Conservation (phyloP, 306 rosid genomes). For the Myrica gale region DNA sequence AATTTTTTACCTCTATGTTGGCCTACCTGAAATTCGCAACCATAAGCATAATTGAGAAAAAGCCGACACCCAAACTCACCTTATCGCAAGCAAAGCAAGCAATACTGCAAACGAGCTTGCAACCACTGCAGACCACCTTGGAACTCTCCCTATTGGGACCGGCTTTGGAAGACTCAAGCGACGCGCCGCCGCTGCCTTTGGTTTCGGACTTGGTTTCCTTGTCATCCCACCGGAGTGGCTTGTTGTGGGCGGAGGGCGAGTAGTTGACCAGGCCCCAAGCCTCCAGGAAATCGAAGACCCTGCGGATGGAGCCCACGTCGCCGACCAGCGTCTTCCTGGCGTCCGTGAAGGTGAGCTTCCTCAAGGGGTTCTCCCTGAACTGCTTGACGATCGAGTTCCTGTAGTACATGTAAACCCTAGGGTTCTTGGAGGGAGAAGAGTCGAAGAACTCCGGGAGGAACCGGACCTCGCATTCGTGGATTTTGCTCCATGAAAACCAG, state of each 20-base stretch:
- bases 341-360: constrained; percentile 81
- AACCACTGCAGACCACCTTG: constrained; percentile 76
- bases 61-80: constrained; percentile 35
- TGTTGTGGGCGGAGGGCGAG: constrained; percentile 50
- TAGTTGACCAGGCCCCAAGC: constrained; percentile 85
- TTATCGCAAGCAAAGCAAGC: constrained; percentile 94
- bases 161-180: not conserved
- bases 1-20: not conserved
- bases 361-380: constrained; percentile 61
- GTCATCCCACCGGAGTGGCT: constrained; percentile 88
- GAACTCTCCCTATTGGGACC: constrained; percentile 36
- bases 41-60: not conserved
- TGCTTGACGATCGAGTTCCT: constrained; percentile 65
- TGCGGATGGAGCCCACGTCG: constrained; percentile 80
- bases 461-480: constrained; percentile 72
- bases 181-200: constrained; percentile 9
- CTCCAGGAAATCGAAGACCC: constrained; percentile 85
- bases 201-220: constrained; percentile 52
- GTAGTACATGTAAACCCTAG: constrained; percentile 76
- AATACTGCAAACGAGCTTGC: constrained; percentile 74
- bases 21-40: not conserved
- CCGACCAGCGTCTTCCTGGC: constrained; percentile 78
- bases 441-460: constrained; percentile 79
- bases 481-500: constrained; percentile 71
- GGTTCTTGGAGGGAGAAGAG: constrained; percentile 57